Conservation (phyloP, 2,329 filamentous ascomycete genomes). For the Ascochyta pisi region DNA sequence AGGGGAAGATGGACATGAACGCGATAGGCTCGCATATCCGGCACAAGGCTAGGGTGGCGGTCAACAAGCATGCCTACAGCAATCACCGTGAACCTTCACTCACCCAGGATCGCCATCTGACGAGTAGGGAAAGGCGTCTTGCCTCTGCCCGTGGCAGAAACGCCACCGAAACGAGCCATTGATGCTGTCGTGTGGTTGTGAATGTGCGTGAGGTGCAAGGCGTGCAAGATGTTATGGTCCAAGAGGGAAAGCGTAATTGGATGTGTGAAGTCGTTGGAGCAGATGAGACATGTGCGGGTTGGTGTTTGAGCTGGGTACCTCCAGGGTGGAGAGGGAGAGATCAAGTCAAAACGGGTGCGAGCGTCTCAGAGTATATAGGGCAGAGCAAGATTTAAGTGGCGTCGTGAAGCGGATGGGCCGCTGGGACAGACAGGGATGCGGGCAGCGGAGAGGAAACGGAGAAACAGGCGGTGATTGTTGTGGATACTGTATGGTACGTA, state of each 20-base stretch:
- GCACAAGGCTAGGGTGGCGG: slow-evolving; percentile 72
- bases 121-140: slow-evolving; percentile 61
- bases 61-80: slow-evolving; percentile 1
- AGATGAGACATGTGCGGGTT: slow-evolving; percentile 43
- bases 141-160: slow-evolving; percentile 36
- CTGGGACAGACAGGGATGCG: slow-evolving; percentile 45
- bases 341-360: slow-evolving; percentile 30
- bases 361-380: slow-evolving; percentile 49
- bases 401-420: slow-evolving; percentile 46
- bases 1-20: slow-evolving; percentile 99
- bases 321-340: slow-evolving; percentile 33
- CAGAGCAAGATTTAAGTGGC: slow-evolving; percentile 51
- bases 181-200: slow-evolving; percentile 16
- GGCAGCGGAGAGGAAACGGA: slow-evolving; percentile 49
- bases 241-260: slow-evolving; percentile 10
- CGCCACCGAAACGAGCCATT: slow-evolving; percentile 43
- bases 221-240: slow-evolving; percentile 16
- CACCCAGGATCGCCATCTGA: slow-evolving; percentile 65
- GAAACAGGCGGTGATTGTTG: slow-evolving; percentile 47
- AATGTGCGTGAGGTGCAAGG: slow-evolving; percentile 1
- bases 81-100: slow-evolving; percentile 20
- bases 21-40: slow-evolving; percentile 98
- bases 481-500: slow-evolving; percentile 41
- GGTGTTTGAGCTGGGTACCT: slow-evolving; percentile 32
- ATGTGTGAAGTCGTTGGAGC: slow-evolving; percentile 20